Evolutionary conservation across 2,329 filamentous ascomycete genomes (phyloP).

Genomic region (Tolypocladium capitatum): DNA sequence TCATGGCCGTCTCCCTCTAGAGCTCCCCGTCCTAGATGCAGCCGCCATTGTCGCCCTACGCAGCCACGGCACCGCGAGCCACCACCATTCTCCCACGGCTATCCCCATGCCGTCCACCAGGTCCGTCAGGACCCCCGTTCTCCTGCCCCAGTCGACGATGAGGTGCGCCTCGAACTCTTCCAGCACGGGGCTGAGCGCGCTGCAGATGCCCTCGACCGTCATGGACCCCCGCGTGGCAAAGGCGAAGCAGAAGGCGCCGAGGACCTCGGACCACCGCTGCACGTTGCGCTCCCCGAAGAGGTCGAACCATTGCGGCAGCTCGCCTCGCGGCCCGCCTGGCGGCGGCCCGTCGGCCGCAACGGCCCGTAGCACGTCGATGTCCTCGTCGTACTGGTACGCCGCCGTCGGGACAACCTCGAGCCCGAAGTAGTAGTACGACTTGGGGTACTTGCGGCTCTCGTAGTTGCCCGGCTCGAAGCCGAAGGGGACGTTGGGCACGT

Average conservation of each 20-base stretch:
- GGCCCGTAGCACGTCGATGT: slow-evolving; percentile 27
- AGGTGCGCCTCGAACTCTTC: slow-evolving; percentile 50
- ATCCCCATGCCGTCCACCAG: slow-evolving; percentile 26
- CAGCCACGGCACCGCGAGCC: slow-evolving; percentile 35
- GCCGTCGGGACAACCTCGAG: slow-evolving; percentile 51
- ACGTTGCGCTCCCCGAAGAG: slow-evolving; percentile 47
- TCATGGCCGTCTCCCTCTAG: neutral
- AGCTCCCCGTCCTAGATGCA: neutral
- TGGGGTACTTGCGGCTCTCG: slow-evolving; percentile 54
- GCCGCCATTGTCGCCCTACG: neutral
- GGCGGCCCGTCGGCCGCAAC: slow-evolving; percentile 27
- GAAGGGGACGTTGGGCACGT: slow-evolving; percentile 51
- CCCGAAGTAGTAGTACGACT: slow-evolving; percentile 50
- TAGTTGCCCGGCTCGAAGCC: slow-evolving; percentile 62
- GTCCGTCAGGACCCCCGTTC: slow-evolving; percentile 35
- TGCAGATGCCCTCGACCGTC: slow-evolving; percentile 36
- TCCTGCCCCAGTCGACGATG: slow-evolving; percentile 44
- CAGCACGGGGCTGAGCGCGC: slow-evolving; percentile 41
- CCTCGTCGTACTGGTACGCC: slow-evolving; percentile 42
- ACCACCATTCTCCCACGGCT: slow-evolving; percentile 53
- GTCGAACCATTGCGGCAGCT: slow-evolving; percentile 60
- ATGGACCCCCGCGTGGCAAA: slow-evolving; percentile 50
- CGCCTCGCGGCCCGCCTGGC: slow-evolving; percentile 24
- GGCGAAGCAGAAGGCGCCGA: slow-evolving; percentile 49
- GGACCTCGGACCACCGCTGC: slow-evolving; percentile 50